Conservation (phyloP, 441 rosid genomes). For the Arabidopsis hybrid region DNA sequence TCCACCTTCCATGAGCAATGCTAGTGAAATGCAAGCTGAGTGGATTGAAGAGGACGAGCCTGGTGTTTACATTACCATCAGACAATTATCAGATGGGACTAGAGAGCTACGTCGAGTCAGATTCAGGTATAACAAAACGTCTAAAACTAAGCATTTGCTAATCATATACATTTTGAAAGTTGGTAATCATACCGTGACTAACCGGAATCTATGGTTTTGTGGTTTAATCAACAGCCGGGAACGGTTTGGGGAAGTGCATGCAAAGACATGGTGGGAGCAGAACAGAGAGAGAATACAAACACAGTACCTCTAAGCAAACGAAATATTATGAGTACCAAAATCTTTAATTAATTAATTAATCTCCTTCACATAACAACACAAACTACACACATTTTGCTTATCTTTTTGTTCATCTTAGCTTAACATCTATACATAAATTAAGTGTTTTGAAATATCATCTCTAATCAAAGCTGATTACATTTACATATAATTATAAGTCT, state of each 20-base stretch:
- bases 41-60: slow-evolving; percentile 97
- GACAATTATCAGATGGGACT: slow-evolving; percentile 87
- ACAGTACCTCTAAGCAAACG: slow-evolving; percentile 65
- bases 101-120: slow-evolving; percentile 98
- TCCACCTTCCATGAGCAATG: slow-evolving; percentile 92
- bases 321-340: slow-evolving; percentile 30
- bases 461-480: not conserved
- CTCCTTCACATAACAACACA: slow-evolving; percentile 30
- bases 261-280: slow-evolving; percentile 99
- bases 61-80: slow-evolving; percentile 93
- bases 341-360: slow-evolving; percentile 20
- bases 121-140: slow-evolving; percentile 73
- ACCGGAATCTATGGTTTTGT: not conserved
- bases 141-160: not conserved
- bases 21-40: slow-evolving; percentile 91
- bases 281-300: slow-evolving; percentile 97
- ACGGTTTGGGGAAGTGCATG: slow-evolving; percentile 89
- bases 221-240: slow-evolving; percentile 67
- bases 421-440: slow-evolving; percentile 30
- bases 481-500: not conserved
- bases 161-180: not conserved
- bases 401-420: slow-evolving; percentile 11
- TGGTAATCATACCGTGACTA: not conserved
- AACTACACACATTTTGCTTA: slow-evolving; percentile 34
- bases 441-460: slow-evolving; percentile 14